These are phyloP conservation scores for Evansstolkia leycettana DNA, from an alignment of 495 filamentous ascomycete genomes.

Conservation along the genomic window DNA sequence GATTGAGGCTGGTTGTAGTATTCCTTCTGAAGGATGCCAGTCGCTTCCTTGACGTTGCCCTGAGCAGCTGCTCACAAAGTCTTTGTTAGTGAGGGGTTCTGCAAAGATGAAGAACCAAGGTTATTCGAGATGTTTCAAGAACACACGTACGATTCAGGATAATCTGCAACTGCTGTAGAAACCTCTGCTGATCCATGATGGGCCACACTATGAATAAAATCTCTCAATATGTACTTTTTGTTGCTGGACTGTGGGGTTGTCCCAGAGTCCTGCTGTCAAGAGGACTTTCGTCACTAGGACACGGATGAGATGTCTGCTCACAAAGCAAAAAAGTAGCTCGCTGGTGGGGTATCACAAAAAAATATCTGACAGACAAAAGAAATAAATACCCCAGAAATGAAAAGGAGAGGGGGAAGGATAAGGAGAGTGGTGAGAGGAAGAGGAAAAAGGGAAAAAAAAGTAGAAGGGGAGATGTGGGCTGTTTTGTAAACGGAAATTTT, in stretches of 20 bases:
- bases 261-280: no score
- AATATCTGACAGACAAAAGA: constrained; percentile 4
- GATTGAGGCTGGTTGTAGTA: constrained; percentile 80
- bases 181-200: constrained; percentile 62
- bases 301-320: constrained; percentile 21
- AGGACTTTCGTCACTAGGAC: constrained; percentile 7
- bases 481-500: no score
- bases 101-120: background rate
- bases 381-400: constrained; percentile 7
- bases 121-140: background rate
- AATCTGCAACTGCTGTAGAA: constrained; percentile 62
- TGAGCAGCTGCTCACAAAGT: constrained; percentile 22
- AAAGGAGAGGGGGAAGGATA: constrained; percentile 9
- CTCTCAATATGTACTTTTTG: background rate
- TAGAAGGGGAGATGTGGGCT: constrained; percentile 4
- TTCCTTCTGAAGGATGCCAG: constrained; percentile 76
- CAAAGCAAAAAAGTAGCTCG: constrained; percentile 21
- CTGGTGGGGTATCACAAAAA: constrained; percentile 6
- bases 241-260: background rate
- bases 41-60: constrained; percentile 69
- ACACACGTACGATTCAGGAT: constrained; percentile 56
- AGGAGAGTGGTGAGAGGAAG: constrained; percentile 11
- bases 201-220: constrained; percentile 5
- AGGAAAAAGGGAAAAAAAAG: constrained; percentile 15
- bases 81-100: background rate